phyloP scores from a whole-genome alignment of 768 basidiomycete genomes.

The Flagelloscypha sp. region DNA sequence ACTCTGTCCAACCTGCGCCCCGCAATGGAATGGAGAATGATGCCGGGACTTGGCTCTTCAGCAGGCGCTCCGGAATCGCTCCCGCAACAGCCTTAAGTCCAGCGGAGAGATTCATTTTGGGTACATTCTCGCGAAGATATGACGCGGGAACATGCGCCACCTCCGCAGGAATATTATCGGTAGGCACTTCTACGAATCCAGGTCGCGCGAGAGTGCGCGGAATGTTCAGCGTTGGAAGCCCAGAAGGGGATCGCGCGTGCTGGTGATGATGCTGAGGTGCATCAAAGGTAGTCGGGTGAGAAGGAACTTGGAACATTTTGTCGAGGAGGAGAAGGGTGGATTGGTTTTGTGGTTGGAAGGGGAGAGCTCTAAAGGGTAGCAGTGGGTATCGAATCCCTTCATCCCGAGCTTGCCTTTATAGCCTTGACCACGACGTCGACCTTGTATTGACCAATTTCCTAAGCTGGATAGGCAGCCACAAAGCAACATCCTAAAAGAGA shows the following conservation, averaged over 20 bases:
- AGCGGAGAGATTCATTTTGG: constrained; percentile 21
- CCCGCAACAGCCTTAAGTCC: constrained; percentile 25
- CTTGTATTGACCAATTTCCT: too few relatives aligned
- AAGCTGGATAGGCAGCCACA: too few relatives aligned
- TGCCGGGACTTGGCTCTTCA: constrained; percentile 53
- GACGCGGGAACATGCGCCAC: constrained; percentile 56
- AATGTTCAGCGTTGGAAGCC: constrained; percentile 41
- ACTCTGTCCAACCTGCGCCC: constrained; percentile 15
- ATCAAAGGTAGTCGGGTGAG: constrained; percentile 33
- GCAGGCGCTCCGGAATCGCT: constrained; percentile 53
- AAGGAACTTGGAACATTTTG: constrained; percentile 47
- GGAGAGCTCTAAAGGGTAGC: too few relatives aligned
- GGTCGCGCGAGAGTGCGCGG: constrained; percentile 67
- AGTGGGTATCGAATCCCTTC: too few relatives aligned
- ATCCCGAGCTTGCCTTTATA: too few relatives aligned
- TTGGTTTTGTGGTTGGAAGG: too few relatives aligned
- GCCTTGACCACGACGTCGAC: too few relatives aligned
- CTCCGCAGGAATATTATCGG: constrained; percentile 53
- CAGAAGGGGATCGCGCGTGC: constrained; percentile 14
- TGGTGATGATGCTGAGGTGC: constrained; percentile 30
- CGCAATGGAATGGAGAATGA: constrained; percentile 45
- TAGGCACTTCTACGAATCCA: constrained; percentile 45
- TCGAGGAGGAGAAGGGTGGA: too few relatives aligned
- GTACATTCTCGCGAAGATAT: constrained; percentile 55
- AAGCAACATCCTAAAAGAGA: too few relatives aligned